phyloP scores from a whole-genome alignment of 768 basidiomycete species.

The Coprinopsis sp. region DNA sequence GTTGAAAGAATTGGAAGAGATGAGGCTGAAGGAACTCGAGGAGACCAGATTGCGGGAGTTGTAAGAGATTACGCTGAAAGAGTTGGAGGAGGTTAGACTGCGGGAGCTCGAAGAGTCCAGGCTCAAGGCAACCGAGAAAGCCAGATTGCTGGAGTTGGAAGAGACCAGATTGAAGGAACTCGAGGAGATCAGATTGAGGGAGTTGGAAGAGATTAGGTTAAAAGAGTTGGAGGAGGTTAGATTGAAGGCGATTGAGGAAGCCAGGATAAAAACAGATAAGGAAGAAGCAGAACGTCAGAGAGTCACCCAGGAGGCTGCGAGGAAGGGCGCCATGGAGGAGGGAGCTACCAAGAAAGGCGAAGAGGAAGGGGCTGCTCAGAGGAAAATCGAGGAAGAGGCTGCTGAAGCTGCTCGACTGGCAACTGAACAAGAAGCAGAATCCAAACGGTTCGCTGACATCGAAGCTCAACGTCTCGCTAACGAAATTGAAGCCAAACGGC shows the following conservation, averaged over 20 bases:
- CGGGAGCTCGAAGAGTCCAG: no score
- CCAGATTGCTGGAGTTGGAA: no score
- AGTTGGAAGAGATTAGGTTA: constrained; percentile 2
- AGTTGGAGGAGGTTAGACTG: no score
- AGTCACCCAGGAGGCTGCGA: neutral
- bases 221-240: neutral
- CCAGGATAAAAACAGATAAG: neutral
- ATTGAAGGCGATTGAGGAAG: neutral
- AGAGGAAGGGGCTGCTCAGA: neutral
- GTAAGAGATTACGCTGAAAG: no score
- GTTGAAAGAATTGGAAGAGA: no score
- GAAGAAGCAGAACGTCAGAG: constrained; percentile 1
- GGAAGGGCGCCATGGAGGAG: neutral
- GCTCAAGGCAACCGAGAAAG: no score
- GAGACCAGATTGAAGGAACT: no score
- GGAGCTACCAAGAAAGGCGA: neutral
- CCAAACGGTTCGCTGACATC: neutral
- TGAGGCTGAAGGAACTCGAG: no score
- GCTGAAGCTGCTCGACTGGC: neutral
- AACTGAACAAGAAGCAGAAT: neutral
- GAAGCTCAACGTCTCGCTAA: neutral
- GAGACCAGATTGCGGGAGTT: no score
- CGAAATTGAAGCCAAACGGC: neutral
- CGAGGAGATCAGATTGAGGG: no score
- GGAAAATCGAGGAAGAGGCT: neutral